Evolutionary conservation across 1,284 basidiomycete genomes (phyloP).

Genomic region (Rhodofomes roseus): DNA sequence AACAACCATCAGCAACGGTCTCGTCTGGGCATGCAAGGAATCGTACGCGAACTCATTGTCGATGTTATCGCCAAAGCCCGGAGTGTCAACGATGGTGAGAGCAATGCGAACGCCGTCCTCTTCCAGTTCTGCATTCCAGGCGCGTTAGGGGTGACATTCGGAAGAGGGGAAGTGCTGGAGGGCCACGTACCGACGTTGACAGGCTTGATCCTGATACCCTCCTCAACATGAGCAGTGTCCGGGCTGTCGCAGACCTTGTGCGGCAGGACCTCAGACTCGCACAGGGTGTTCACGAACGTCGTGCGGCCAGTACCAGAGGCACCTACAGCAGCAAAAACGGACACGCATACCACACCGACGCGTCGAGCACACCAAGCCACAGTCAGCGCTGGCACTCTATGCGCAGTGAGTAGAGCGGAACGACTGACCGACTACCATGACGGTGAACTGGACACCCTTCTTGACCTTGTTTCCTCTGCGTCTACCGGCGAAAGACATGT

Average conservation of each 20-base stretch:
- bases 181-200: slow-evolving; percentile 89
- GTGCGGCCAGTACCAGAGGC: slow-evolving; percentile 95
- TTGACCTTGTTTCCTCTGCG: slow-evolving; percentile 93
- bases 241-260: slow-evolving; percentile 88
- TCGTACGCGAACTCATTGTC: slow-evolving; percentile 97
- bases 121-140: slow-evolving; percentile 75
- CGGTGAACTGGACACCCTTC: slow-evolving; percentile 89
- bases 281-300: slow-evolving; percentile 97
- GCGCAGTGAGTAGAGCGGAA: slow-evolving; percentile 9
- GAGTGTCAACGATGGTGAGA: slow-evolving; percentile 97
- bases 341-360: slow-evolving; percentile 2
- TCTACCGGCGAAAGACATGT: slow-evolving; percentile 81
- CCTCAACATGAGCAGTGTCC: slow-evolving; percentile 90
- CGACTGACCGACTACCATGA: slow-evolving; percentile 70
- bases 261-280: slow-evolving; percentile 85
- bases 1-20: not conserved
- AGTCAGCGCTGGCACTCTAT: slow-evolving; percentile 17
- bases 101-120: slow-evolving; percentile 98
- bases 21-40: not conserved
- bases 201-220: slow-evolving; percentile 95
- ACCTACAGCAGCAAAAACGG: slow-evolving; percentile 46
- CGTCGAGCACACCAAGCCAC: not conserved
- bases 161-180: too few species aligned
- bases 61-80: slow-evolving; percentile 98
- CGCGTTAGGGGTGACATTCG: not conserved